Evolutionary conservation across 306 rosid genomes (phyloP).

Genomic region (Quercus berberidifolia): DNA sequence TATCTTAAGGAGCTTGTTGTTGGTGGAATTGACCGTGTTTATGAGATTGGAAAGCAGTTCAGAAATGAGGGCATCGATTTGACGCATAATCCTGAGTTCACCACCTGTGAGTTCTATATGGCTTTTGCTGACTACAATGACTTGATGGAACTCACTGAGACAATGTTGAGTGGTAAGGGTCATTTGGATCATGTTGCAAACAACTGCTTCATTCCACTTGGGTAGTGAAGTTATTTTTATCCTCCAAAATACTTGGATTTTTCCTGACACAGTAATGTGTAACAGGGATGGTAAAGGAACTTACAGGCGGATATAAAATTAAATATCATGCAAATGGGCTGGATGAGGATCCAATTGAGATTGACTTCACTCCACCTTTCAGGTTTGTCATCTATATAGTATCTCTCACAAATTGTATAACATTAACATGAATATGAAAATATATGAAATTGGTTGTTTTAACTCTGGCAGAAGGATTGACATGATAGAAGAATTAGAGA

Average conservation of each 20-base stretch:
- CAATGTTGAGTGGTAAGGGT: conserved; percentile 81
- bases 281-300: conserved; percentile 83
- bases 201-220: neutral
- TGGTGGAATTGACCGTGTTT: conserved; percentile 95
- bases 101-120: conserved; percentile 96
- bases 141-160: conserved; percentile 80
- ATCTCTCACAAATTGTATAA: no score
- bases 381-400: conserved; percentile 38
- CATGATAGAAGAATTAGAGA: conserved; percentile 82
- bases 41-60: conserved; percentile 97
- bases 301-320: conserved; percentile 80
- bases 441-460: no score
- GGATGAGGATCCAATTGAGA: conserved; percentile 73
- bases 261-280: conserved; percentile 16
- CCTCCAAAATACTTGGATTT: conserved; percentile 7
- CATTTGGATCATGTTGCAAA: neutral
- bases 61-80: conserved; percentile 98
- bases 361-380: conserved; percentile 73
- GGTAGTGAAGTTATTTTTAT: neutral
- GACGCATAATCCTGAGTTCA: conserved; percentile 94
- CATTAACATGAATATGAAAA: no score
- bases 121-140: conserved; percentile 85
- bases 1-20: conserved; percentile 86
- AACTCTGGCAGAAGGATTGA: conserved; percentile 21
- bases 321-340: conserved; percentile 73